phyloP scores from a whole-genome alignment of 768 basidiomycete genomes.

The Trichaptum fuscoviolaceum region DNA sequence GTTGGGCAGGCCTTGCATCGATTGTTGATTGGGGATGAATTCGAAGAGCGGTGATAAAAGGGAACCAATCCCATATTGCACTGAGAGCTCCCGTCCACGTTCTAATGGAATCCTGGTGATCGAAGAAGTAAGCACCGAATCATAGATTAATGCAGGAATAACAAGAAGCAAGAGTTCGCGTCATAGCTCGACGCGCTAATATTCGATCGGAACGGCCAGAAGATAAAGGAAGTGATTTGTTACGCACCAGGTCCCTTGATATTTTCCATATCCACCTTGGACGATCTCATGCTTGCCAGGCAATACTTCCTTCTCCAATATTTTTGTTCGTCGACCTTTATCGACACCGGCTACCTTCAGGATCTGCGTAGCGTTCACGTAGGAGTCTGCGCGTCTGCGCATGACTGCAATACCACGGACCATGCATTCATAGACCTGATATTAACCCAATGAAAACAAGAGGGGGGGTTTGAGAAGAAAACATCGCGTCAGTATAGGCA shows the following conservation, averaged over 20 bases:
- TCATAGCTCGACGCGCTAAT: neutral
- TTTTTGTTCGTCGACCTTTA: conserved; percentile 95
- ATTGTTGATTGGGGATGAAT: conserved; percentile 74
- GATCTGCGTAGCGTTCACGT: conserved; percentile 98
- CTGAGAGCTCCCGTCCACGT: conserved; percentile 86
- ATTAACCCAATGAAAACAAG: conserved; percentile 14
- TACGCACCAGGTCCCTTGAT: conserved; percentile 95
- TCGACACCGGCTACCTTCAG: conserved; percentile 98
- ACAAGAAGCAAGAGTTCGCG: neutral
- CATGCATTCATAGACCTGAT: conserved; percentile 95
- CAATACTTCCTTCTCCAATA: conserved; percentile 93
- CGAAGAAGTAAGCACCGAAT: conserved; percentile 4
- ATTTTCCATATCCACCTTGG: conserved; percentile 98
- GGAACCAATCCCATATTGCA: conserved; percentile 86
- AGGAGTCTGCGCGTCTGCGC: conserved; percentile 91
- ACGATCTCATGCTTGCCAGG: conserved; percentile 97
- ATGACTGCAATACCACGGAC: conserved; percentile 98
- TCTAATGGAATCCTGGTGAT: conserved; percentile 87
- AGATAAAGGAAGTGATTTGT: conserved; percentile 5
- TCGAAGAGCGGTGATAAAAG: conserved; percentile 90
- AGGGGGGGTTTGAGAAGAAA: conserved; percentile 15
- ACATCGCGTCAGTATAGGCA: conserved; percentile 8
- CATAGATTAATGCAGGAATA: neutral
- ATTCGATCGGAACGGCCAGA: conserved; percentile 3
- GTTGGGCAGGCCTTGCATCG: conserved; percentile 60